Conservation (phyloP, 805 yeast species). For the Candida ponderosae region DNA sequence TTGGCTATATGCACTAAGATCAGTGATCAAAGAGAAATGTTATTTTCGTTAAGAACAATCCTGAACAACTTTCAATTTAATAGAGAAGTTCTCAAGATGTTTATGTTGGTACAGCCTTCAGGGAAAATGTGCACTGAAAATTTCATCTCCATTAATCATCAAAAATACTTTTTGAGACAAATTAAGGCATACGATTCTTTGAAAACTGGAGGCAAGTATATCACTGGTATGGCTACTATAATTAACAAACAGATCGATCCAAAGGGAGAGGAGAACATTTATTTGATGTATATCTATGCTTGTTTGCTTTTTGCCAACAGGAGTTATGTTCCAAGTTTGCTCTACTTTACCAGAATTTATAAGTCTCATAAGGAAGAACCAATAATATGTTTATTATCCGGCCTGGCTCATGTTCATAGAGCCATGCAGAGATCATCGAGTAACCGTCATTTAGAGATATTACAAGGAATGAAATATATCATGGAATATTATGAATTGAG, state of each 20-base stretch:
- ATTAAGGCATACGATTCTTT: constrained; percentile 81
- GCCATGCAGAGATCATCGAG: constrained; percentile 86
- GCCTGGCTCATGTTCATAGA: constrained; percentile 77
- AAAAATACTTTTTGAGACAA: constrained; percentile 84
- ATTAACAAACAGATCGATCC: constrained; percentile 42
- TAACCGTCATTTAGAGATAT: constrained; percentile 77
- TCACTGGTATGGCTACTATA: constrained; percentile 76
- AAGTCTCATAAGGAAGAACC: constrained; percentile 68
- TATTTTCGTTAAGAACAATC: constrained; percentile 53
- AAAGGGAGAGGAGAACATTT: constrained; percentile 46
- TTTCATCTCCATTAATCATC: constrained; percentile 75
- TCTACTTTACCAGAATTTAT: constrained; percentile 68
- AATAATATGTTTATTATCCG: constrained; percentile 64
- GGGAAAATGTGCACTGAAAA: constrained; percentile 52
- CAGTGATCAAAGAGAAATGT: constrained; percentile 45
- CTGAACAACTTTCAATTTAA: constrained; percentile 71
- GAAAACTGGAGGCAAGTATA: constrained; percentile 37
- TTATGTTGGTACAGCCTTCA: constrained; percentile 57
- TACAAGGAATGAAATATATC: constrained; percentile 80
- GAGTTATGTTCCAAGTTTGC: constrained; percentile 76
- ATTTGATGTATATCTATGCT: constrained; percentile 72
- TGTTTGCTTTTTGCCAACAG: constrained; percentile 73
- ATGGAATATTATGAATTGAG: constrained; percentile 61
- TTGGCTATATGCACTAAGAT: constrained; percentile 47
- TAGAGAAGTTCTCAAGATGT: constrained; percentile 56